Base-by-base conservation (phyloP, 495 filamentous ascomycete species). In the Trichoderma virens region DNA sequence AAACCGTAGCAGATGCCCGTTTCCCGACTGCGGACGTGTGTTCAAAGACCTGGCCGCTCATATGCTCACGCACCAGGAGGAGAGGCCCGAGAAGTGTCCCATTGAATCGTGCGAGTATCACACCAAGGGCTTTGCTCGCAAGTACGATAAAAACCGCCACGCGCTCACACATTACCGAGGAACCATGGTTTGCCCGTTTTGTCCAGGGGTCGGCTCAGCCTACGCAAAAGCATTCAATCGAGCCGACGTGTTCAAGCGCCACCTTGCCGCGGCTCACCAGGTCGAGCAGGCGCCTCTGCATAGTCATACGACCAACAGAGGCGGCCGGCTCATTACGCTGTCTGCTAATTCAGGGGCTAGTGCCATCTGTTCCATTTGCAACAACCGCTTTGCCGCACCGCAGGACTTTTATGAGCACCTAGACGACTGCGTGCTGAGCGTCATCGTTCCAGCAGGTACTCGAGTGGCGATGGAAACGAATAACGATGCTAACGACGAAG, bases 381-480 rank as follows among this genome's bases (percentile, higher is more conserved):
- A 90, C 18, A 85, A 82, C 18, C 95, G 89, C 11, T 98, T 98
- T 75, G 84, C 81, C 66, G 97, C 89, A 63, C 92, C 94, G 30
- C 94, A 98, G 73, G 93, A 98, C 68, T 97, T 98, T 76, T 98
- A 98, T 73, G 94, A 98, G 78, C 94, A 98, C 81, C 75, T 98
- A 67, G 94, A 98, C 71, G 94, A 98, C 76, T 98, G 94, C 72
- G 95, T 98, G 34, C 84, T 98, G 39, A 91, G 92, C 64, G 91
- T 97, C 41, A 96, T 99, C 61, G 94, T 97, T 67, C 92, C 96
- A 69, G 77, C 35, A 23, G 35, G 51, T 14, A 56, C 51, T 13
- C 51, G 51, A 5, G 51, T 25, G 13, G 51, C 51, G 6, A 28
- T 56, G 51, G 51, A 56, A 2, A 56, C 51, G 51, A 56, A n/a